Conservation (phyloP, 441 rosid species). For the Dalechampia spathulata region DNA sequence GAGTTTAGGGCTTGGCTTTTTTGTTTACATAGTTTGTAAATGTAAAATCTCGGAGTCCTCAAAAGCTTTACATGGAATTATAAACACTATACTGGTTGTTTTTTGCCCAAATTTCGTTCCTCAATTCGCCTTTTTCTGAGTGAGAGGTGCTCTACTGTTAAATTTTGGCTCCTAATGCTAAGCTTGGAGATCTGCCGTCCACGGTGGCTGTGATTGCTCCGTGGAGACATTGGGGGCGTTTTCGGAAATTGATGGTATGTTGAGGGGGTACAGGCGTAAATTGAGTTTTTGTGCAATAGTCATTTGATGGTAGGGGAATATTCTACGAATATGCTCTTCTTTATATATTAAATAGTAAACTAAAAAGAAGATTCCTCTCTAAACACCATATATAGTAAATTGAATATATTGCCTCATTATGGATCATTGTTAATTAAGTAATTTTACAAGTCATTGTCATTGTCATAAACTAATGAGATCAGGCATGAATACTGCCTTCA, state of each 20-base stretch:
- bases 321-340: not conserved
- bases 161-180: no score
- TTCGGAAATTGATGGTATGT: not conserved
- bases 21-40: no score
- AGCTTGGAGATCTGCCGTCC: not conserved
- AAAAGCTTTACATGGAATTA: conserved; percentile 7
- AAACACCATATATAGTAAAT: no score
- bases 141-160: no score
- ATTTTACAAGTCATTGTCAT: no score
- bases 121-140: no score
- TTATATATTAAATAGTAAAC: no score
- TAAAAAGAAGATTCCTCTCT: no score
- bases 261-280: conserved; percentile 3
- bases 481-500: not conserved
- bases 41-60: conserved; percentile 22
- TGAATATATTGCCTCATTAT: no score
- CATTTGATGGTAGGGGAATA: conserved; percentile 9
- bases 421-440: no score
- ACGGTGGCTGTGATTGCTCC: not conserved
- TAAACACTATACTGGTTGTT: not conserved
- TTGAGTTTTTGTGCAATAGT: not conserved
- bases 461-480: not conserved
- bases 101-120: not conserved
- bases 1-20: no score
- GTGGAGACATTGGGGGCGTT: not conserved